Evolutionary conservation across 2,329 filamentous ascomycete species (phyloP).

Genomic region (Alternaria arbusti): DNA sequence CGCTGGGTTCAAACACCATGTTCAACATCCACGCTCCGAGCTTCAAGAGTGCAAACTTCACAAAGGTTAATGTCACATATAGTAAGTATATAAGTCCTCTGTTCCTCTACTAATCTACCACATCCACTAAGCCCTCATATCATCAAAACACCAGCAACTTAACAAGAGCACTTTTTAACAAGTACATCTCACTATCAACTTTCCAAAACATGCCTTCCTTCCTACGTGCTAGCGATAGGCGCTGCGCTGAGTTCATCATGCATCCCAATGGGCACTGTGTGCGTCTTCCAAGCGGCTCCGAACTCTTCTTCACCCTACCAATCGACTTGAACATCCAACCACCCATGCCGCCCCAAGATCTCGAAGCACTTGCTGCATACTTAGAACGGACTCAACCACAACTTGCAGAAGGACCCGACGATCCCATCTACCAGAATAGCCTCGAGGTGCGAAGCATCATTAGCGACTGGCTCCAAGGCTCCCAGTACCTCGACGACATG

Average conservation of each 20-base stretch:
- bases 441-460: background rate
- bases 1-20: background rate
- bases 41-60: background rate
- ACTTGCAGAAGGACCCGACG: background rate
- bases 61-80: background rate
- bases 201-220: background rate
- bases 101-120: background rate
- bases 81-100: background rate
- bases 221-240: background rate
- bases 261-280: background rate
- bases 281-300: background rate
- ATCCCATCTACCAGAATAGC: background rate
- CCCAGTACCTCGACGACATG: background rate
- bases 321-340: background rate
- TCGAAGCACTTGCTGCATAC: background rate
- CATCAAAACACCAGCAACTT: background rate
- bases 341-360: background rate
- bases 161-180: too few relatives aligned
- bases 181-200: background rate
- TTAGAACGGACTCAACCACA: background rate
- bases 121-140: background rate
- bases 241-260: background rate
- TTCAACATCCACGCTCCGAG: background rate
- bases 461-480: background rate
- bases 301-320: slow-evolving; percentile 5